phyloP scores from a whole-genome alignment of 2,329 filamentous ascomycete species.

The Verticillium klebahnii region DNA sequence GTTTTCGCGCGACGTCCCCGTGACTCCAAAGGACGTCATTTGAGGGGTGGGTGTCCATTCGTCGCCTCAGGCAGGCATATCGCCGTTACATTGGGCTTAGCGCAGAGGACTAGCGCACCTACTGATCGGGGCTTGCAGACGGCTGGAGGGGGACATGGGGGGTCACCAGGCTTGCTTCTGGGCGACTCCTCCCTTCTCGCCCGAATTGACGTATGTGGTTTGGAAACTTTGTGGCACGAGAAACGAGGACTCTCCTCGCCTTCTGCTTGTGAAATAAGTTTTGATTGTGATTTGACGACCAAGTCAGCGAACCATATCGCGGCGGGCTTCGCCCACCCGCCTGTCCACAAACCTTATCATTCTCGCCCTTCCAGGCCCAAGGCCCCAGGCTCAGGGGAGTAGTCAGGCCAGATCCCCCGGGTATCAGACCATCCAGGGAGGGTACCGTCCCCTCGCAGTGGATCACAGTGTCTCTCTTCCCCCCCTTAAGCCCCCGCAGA shows the following conservation, averaged over 20 bases:
- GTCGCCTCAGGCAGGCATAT: background rate
- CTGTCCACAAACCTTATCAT: no score
- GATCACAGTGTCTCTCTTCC: background rate
- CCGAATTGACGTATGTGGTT: no score
- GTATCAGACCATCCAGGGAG: background rate
- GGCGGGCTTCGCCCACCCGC: no score
- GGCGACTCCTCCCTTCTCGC: background rate
- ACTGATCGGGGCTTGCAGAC: background rate
- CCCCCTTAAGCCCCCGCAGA: constrained; percentile 1
- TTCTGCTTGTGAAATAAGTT: no score
- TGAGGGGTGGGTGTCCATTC: background rate
- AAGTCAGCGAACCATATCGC: no score
- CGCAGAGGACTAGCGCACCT: background rate
- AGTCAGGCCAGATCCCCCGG: constrained; percentile 1
- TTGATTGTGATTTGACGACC: no score
- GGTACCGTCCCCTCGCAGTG: background rate
- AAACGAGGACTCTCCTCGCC: no score
- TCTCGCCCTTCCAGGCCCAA: background rate
- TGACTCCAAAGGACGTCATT: background rate
- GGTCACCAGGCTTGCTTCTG: background rate
- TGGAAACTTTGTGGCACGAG: no score
- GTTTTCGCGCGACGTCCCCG: background rate
- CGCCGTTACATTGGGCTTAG: background rate
- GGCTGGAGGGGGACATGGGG: background rate
- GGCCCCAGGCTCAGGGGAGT: background rate